Base-by-base conservation (phyloP, 768 basidiomycete genomes). In the Boletus eberwhitei region DNA sequence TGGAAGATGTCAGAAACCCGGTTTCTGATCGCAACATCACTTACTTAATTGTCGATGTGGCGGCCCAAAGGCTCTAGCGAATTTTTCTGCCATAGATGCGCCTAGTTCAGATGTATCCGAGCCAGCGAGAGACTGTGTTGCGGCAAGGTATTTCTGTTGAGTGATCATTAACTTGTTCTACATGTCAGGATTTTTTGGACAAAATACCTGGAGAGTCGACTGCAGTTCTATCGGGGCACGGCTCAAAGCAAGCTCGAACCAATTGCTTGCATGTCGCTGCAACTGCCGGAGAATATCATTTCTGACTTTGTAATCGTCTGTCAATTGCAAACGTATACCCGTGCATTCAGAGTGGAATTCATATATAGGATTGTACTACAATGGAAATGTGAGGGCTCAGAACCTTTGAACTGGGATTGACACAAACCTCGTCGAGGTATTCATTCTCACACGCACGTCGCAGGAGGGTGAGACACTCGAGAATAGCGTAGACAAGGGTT, bases 181-280 rank as follows among this genome's bases (percentile, higher is more conserved):
- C n/a, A 38, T 0, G 12, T 24, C 29, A 34, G 31, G n/a, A 35
- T 35, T 31, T 46, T 13, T 16, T 5, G n/a, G 31, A 13, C 29
- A 45, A 26, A 76, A 40, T 64, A 90, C 93, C 81, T 96, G 93
- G 50, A 99, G 74, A 1, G 92, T 93, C 0, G 93, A 90, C 58
- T 95, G 93, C 45, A 98, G 73, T 68, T 97, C 95, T 67, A 94
- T 82, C 0, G 96, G 96, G 2, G 95, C 93, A 19, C 94, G 84
- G 12, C 86, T 83, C 34, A 98, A 75, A 2, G 91, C 93, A 38
- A 93, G 74, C 53, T 88, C 85, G 54, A 99, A 88, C 96, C 96
- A 99, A 19, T 70, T 78, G 53, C 79, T 83, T 11, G 93, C 86
- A 63, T 88, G 84, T 5, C 79, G 78, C 56, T 90, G 84, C 32